Conservation (phyloP, 2,329 filamentous ascomycete genomes). For the Fusarium subglutinans region DNA sequence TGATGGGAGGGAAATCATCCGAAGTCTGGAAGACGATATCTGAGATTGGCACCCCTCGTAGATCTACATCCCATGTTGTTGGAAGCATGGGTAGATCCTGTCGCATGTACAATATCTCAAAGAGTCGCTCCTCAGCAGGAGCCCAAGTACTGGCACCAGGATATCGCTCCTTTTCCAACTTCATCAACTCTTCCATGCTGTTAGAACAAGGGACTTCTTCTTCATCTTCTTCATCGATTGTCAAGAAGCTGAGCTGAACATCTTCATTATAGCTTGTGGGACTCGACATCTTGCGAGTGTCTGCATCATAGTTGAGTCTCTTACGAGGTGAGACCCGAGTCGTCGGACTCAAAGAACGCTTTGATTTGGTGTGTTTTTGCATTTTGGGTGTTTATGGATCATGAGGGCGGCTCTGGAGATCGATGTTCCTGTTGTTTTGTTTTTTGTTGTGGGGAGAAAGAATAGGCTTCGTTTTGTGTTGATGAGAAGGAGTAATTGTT, state of each 20-base stretch:
- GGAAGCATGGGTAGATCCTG: constrained; percentile 54
- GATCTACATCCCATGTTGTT: constrained; percentile 52
- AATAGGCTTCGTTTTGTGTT: constrained; percentile 8
- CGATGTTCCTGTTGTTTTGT: neutral
- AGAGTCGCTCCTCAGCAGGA: constrained; percentile 57
- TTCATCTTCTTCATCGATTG: constrained; percentile 12
- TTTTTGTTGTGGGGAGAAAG: neutral
- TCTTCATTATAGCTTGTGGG: constrained; percentile 10
- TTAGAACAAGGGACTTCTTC: constrained; percentile 8
- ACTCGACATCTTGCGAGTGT: constrained; percentile 6
- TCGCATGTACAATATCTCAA: constrained; percentile 54
- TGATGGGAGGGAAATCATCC: constrained; percentile 46
- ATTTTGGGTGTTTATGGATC: neutral
- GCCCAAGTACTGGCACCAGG: constrained; percentile 60
- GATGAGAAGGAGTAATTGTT: constrained; percentile 1
- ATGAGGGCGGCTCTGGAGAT: neutral
- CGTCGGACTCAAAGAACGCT: constrained; percentile 9
- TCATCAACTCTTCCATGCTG: constrained; percentile 49
- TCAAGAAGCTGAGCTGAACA: constrained; percentile 2
- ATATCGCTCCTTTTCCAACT: constrained; percentile 54
- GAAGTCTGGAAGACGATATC: constrained; percentile 49
- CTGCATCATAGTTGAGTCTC: neutral
- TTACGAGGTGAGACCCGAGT: constrained; percentile 4
- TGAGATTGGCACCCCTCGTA: constrained; percentile 52
- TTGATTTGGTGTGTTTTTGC: constrained; percentile 6